Evolutionary conservation across 2,329 filamentous ascomycete genomes (phyloP).

Genomic region (Aspergillus texensis): DNA sequence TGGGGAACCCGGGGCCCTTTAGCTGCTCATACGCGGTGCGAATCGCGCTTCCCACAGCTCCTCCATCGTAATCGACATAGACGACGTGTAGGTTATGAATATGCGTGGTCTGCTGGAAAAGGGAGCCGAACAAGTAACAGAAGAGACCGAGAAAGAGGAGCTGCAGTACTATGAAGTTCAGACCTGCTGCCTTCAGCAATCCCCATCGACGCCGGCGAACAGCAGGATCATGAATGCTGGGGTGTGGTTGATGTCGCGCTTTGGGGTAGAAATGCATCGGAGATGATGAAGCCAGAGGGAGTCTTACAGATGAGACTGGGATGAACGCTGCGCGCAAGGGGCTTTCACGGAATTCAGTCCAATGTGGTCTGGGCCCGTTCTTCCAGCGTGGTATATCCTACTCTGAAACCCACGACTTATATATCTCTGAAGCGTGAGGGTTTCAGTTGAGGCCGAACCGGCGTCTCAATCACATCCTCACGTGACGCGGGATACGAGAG

Average conservation of each 20-base stretch:
- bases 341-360: background rate
- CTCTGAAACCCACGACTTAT: too few species aligned
- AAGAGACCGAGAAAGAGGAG: slow-evolving; percentile 41
- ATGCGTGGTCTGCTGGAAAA: slow-evolving; percentile 37
- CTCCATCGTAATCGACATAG: slow-evolving; percentile 45
- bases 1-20: slow-evolving; percentile 32
- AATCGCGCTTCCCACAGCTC: slow-evolving; percentile 37
- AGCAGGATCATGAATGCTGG: background rate
- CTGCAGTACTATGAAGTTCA: slow-evolving; percentile 38
- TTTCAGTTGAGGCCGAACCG: too few species aligned
- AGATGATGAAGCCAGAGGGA: too few species aligned
- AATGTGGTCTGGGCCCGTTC: too few species aligned
- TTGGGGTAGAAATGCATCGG: background rate
- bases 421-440: too few species aligned
- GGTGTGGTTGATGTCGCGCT: background rate
- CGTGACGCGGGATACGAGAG: too few species aligned
- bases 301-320: too few species aligned
- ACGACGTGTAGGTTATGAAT: slow-evolving; percentile 39
- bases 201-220: background rate
- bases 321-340: too few species aligned
- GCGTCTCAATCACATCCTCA: too few species aligned
- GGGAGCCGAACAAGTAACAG: slow-evolving; percentile 41
- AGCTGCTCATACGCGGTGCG: slow-evolving; percentile 35
- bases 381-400: too few species aligned
- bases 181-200: background rate